phyloP scores from a whole-genome alignment of 2,329 filamentous ascomycete genomes.

The Diaporthe batatas region DNA sequence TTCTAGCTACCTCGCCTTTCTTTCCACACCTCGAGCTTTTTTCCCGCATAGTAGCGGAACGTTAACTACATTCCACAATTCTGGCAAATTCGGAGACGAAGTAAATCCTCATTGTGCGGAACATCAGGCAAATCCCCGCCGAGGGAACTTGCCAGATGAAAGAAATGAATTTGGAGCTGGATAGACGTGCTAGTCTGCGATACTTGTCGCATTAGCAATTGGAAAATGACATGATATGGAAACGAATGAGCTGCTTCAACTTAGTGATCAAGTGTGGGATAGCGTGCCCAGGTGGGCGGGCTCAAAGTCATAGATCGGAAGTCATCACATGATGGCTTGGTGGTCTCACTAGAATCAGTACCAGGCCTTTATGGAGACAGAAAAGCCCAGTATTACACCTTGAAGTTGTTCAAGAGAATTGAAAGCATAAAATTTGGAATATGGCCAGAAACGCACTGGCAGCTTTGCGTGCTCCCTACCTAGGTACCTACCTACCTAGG shows the following conservation, averaged over 20 bases:
- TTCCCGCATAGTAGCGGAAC: constrained; percentile 3
- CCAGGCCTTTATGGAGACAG: not conserved
- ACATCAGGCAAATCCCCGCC: constrained; percentile 46
- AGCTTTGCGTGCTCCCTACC: no score
- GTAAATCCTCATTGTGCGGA: constrained; percentile 48
- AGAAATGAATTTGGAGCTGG: constrained; percentile 11
- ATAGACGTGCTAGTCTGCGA: not conserved
- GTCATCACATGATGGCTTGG: constrained; percentile 35
- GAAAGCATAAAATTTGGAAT: not conserved
- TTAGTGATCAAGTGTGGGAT: constrained; percentile 48
- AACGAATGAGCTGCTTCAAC: constrained; percentile 48
- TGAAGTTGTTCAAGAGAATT: not conserved
- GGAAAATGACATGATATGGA: constrained; percentile 48
- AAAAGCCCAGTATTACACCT: not conserved
- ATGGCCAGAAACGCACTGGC: not conserved
- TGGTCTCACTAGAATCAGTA: not conserved
- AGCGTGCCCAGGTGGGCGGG: constrained; percentile 44
- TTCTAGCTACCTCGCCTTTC: not conserved
- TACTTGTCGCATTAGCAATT: constrained; percentile 50
- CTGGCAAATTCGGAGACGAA: constrained; percentile 46
- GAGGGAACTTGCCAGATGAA: constrained; percentile 44
- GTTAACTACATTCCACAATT: constrained; percentile 50
- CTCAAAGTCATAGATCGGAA: constrained; percentile 47
- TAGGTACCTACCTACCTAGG: no score
- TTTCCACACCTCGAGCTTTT: not conserved